These are phyloP conservation scores for Rhinocladiella similis DNA, from an alignment of 2,329 filamentous ascomycete genomes.

Conservation along the genomic window DNA sequence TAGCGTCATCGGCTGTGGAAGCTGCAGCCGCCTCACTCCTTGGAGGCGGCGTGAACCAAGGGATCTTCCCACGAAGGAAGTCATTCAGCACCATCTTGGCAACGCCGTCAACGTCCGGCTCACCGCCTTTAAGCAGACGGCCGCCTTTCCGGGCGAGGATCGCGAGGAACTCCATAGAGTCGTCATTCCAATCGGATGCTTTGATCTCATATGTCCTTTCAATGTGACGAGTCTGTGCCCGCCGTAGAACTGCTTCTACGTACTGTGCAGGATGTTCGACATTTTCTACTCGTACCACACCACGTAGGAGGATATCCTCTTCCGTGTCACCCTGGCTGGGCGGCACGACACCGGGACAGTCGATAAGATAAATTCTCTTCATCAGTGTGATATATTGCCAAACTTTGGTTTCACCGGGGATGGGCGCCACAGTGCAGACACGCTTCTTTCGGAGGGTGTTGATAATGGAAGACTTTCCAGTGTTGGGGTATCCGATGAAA, in stretches of 20 bases:
- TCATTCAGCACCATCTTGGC: conserved; percentile 97
- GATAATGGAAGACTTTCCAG: conserved; percentile 94
- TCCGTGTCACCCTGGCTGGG: conserved; percentile 81
- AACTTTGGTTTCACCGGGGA: conserved; percentile 94
- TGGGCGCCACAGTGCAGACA: conserved; percentile 88
- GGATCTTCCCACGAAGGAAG: conserved; percentile 91
- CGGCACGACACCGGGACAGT: conserved; percentile 94
- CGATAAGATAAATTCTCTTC: conserved; percentile 92
- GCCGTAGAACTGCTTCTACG: conserved; percentile 75
- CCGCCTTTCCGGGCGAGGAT: conserved; percentile 83
- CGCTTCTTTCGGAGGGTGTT: conserved; percentile 95
- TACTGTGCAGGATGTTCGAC: conserved; percentile 97
- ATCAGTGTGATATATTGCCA: conserved; percentile 98
- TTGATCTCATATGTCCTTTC: conserved; percentile 90
- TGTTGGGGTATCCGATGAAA: conserved; percentile 86
- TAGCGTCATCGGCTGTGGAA: conserved; percentile 16
- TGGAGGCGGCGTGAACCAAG: conserved; percentile 90
- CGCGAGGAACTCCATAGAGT: conserved; percentile 81
- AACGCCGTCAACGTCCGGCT: conserved; percentile 90
- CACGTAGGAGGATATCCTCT: conserved; percentile 83
- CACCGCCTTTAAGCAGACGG: conserved; percentile 83
- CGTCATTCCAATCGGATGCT: conserved; percentile 59
- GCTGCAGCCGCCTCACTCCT: conserved; percentile 32
- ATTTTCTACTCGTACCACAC: conserved; percentile 91
- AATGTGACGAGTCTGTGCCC: conserved; percentile 82